Conservation (phyloP, 2,329 filamentous ascomycete species). For the Alternaria burnsii region DNA sequence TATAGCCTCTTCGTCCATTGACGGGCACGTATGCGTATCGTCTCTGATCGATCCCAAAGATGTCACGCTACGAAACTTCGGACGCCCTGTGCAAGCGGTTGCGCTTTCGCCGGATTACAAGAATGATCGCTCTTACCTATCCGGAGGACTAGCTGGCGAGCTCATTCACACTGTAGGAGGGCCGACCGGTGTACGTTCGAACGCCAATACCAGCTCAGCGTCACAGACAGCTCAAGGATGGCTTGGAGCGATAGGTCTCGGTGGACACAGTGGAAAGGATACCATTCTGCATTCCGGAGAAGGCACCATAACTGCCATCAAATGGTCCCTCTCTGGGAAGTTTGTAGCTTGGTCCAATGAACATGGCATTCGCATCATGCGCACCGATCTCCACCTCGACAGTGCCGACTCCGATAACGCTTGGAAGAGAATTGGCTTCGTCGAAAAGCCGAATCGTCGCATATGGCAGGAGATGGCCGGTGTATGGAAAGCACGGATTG, state of each 20-base stretch:
- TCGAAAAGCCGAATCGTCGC: slow-evolving; percentile 84
- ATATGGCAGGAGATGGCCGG: slow-evolving; percentile 97
- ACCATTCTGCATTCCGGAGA: slow-evolving; percentile 90
- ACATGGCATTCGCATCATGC: slow-evolving; percentile 97
- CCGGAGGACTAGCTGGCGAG: slow-evolving; percentile 86
- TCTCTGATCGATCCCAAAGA: slow-evolving; percentile 89
- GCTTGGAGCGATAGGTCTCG: slow-evolving; percentile 87
- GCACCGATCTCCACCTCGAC: slow-evolving; percentile 83
- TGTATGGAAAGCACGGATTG: slow-evolving; percentile 89
- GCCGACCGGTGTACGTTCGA: slow-evolving; percentile 77
- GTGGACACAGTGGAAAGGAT: slow-evolving; percentile 81
- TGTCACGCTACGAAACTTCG: slow-evolving; percentile 91
- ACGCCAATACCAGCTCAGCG: slow-evolving; percentile 87
- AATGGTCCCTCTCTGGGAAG: slow-evolving; percentile 92
- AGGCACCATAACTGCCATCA: slow-evolving; percentile 87
- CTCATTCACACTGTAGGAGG: slow-evolving; percentile 87
- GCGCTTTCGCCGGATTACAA: slow-evolving; percentile 96
- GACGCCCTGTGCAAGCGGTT: slow-evolving; percentile 88
- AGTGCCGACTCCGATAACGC: slow-evolving; percentile 79
- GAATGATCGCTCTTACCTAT: slow-evolving; percentile 86
- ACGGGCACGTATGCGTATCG: slow-evolving; percentile 93
- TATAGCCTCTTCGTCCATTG: slow-evolving; percentile 91
- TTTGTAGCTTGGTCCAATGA: slow-evolving; percentile 97
- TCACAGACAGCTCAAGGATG: slow-evolving; percentile 86
- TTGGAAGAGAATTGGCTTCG: slow-evolving; percentile 94